Conservation (phyloP, 768 basidiomycete species). For the Mycena floridula region DNA sequence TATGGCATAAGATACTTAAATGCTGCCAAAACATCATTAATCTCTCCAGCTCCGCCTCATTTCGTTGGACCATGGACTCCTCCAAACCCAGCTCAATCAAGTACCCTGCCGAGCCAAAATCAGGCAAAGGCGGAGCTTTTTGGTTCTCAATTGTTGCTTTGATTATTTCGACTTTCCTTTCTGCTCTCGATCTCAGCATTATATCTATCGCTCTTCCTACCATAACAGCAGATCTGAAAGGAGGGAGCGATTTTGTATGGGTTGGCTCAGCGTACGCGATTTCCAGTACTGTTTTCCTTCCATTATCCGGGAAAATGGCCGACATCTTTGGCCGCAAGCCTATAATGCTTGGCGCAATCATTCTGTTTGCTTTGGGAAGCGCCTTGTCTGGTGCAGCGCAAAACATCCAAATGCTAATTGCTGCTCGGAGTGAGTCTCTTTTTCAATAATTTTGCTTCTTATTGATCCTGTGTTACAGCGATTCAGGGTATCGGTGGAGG, state of each 20-base stretch:
- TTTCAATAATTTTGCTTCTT: constrained; percentile 7
- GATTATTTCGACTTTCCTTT: constrained; percentile 15
- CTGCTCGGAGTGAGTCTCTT: too few relatives aligned
- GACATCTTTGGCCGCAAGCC: constrained; percentile 20
- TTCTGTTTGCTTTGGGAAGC: constrained; percentile 20
- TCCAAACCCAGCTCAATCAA: too few relatives aligned
- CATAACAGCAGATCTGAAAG: constrained; percentile 23
- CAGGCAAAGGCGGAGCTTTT: too few relatives aligned
- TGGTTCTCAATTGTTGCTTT: constrained; percentile 20
- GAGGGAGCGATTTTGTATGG: too few relatives aligned
- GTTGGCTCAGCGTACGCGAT: constrained; percentile 31
- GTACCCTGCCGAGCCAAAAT: too few relatives aligned
- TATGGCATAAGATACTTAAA: too few relatives aligned
- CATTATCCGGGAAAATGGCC: constrained; percentile 24
- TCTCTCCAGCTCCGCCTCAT: too few relatives aligned
- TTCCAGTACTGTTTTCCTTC: constrained; percentile 14
- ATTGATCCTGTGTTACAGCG: too few relatives aligned
- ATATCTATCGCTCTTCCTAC: constrained; percentile 30
- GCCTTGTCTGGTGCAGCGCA: constrained; percentile 24
- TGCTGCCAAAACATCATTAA: too few relatives aligned
- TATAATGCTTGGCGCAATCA: constrained; percentile 12
- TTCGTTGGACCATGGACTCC: too few relatives aligned
- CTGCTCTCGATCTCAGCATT: constrained; percentile 23
- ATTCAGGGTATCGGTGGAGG: too few relatives aligned
- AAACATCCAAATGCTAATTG: constrained; percentile 24